phyloP scores from a whole-genome alignment of 345 rosid genomes.

The Linum lewisii region DNA sequence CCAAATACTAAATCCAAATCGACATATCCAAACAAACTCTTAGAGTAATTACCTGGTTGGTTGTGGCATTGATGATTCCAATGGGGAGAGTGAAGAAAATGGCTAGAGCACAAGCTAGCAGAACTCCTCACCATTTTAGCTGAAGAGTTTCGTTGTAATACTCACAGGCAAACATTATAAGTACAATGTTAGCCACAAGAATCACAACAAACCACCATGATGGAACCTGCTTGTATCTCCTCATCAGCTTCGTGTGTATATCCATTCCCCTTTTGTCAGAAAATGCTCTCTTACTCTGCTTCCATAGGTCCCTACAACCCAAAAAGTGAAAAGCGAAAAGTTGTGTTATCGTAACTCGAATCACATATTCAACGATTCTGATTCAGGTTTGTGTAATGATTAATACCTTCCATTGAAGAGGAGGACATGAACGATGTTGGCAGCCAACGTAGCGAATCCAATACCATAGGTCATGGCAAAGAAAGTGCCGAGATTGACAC shows the following conservation, averaged over 20 bases:
- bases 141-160: conserved; percentile 57
- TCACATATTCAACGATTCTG: too few species aligned
- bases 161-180: conserved; percentile 42
- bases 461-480: conserved; percentile 71
- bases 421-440: conserved; percentile 54
- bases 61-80: conserved; percentile 66
- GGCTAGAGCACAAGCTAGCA: conserved; percentile 71
- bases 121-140: conserved; percentile 87
- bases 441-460: conserved; percentile 69
- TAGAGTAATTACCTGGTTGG: conserved; percentile 42
- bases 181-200: conserved; percentile 39
- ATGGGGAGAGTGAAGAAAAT: conserved; percentile 73
- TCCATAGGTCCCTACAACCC: conserved; percentile 54
- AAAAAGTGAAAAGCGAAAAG: neutral
- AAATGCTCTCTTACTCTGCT: conserved; percentile 42
- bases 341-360: too few species aligned
- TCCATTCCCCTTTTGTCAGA: conserved; percentile 42
- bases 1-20: too few species aligned
- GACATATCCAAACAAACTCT: too few species aligned
- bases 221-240: conserved; percentile 53
- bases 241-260: conserved; percentile 75
- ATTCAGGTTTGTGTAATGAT: too few species aligned
- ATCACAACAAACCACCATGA: conserved; percentile 70
- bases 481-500: conserved; percentile 53
- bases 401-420: conserved; percentile 34